Percentiles rank a stretch among this genome's conserved stretches.
Conservation (phyloP, 2,329 filamentous ascomycete genomes). For the Penicillium sp. region DNA sequence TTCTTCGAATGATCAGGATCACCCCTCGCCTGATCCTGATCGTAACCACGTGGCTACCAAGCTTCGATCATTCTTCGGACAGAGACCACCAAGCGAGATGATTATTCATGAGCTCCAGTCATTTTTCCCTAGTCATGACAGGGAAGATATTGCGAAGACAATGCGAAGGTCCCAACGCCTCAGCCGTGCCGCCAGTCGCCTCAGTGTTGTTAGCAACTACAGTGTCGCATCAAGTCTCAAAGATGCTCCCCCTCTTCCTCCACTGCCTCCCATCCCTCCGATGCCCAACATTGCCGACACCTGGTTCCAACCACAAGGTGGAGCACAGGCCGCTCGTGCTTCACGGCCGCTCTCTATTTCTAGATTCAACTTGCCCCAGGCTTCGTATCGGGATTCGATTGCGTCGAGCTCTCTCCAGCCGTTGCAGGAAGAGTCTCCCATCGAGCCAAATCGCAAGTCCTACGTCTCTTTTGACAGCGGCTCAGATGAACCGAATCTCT, state of each 20-base stretch:
- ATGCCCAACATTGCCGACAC: constrained; percentile 94
- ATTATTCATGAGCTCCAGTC: constrained; percentile 95
- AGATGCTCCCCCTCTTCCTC: constrained; percentile 67
- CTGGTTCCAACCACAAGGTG: constrained; percentile 67
- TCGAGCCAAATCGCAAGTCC: constrained; percentile 88
- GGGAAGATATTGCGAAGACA: constrained; percentile 93
- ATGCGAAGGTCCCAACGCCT: constrained; percentile 87
- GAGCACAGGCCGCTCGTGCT: constrained; percentile 53
- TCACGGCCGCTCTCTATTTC: constrained; percentile 63
- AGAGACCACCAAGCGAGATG: constrained; percentile 91
- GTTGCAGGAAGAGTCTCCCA: constrained; percentile 83
- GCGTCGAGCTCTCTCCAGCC: constrained; percentile 87
- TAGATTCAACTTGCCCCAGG: constrained; percentile 59
- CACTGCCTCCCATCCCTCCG: constrained; percentile 50
- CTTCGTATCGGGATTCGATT: constrained; percentile 80
- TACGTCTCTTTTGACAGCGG: constrained; percentile 74
- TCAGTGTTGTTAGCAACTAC: constrained; percentile 90
- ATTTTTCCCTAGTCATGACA: constrained; percentile 94
- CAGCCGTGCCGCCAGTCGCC: constrained; percentile 87
- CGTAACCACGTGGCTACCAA: constrained; percentile 41
- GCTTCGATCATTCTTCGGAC: constrained; percentile 74
- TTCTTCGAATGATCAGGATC: constrained; percentile 32
- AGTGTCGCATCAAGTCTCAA: constrained; percentile 90
- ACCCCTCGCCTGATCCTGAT: constrained; percentile 30
- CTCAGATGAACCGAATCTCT: constrained; percentile 75